Base-by-base conservation (phyloP, 2,329 filamentous ascomycete genomes). In the Microsporum audouinii region DNA sequence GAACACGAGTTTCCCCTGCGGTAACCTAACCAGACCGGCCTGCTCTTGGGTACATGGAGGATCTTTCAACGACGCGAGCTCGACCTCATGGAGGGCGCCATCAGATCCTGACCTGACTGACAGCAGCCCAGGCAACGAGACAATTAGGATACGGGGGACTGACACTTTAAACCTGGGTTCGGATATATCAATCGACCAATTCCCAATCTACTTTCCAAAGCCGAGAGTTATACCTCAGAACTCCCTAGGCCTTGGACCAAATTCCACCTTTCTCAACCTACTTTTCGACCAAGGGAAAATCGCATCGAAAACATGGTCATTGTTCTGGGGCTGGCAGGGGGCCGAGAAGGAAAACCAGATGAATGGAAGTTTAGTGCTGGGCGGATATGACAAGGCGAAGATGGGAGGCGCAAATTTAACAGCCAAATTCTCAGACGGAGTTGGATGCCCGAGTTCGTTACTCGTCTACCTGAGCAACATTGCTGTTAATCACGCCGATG, bases 341-440 rank as follows among this genome's bases (percentile, higher is more conserved):
- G 36, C 27, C 23, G 57, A 57, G 27, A 43, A 61, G 39, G 23
- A 23, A 4, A 17, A 58, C 2, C 61, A 64, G 47, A 58, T 63
- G 58, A 47, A 64, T 17, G 63, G 63, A 47, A 62, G 53, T 33
- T 55, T 64, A 10, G 60, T 63, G 34, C 12, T 60, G 7, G 61
- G 63, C 31, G 63, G 63, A 38, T 63, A 61, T 51, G 63, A 64
- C 29, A 57, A 55, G 33, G 63, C 60, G n/a, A 64, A 64, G 34
- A 59, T 45, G 6, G 36, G 57, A 31, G 61, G 63, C 1, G n/a
- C 33, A 41, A 23, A 61, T 45, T 5, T 57, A 31, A 12, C 34
- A n/a, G 5, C 41, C 51, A 14, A 36, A 23, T 34, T 39, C 39
- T 47, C 41, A 17, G 55, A 58, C 34, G 55, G 51, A 14, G 23